Conservation (phyloP, 805 yeast genomes). For the Metschnikowia peoriensis region DNA sequence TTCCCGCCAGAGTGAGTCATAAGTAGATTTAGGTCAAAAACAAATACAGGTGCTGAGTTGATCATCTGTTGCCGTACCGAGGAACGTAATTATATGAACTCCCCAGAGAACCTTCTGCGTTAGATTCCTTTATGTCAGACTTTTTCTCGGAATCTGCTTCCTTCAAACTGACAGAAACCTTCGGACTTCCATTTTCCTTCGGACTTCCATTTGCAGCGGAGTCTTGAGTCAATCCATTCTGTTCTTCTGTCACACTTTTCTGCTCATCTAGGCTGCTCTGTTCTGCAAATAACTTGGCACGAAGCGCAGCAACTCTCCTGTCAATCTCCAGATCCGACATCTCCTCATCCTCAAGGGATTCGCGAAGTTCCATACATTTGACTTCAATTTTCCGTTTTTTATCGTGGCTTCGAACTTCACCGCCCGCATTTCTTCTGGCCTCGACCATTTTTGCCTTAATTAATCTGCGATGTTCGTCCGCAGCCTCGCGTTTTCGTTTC, state of each 20-base stretch:
- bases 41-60: too few relatives aligned
- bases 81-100: slow-evolving; percentile 7
- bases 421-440: slow-evolving; percentile 15
- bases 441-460: slow-evolving; percentile 12
- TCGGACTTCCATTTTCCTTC: too few relatives aligned
- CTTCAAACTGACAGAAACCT: too few relatives aligned
- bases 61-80: slow-evolving; percentile 2
- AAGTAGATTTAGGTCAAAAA: not conserved
- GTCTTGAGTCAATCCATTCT: not conserved
- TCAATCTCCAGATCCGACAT: slow-evolving; percentile 34
- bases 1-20: not conserved
- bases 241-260: not conserved
- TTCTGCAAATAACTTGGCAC: slow-evolving; percentile 17
- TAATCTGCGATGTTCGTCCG: slow-evolving; percentile 16
- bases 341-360: slow-evolving; percentile 48
- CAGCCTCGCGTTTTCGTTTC: slow-evolving; percentile 19
- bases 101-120: not conserved
- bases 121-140: not conserved
- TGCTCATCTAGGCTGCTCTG: not conserved
- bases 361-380: slow-evolving; percentile 50
- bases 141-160: too few relatives aligned
- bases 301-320: slow-evolving; percentile 20
- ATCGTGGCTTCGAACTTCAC: slow-evolving; percentile 35
- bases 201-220: too few relatives aligned
- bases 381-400: slow-evolving; percentile 41